Conservation (phyloP, 805 yeast species). For the Deakozyma indianensis region DNA sequence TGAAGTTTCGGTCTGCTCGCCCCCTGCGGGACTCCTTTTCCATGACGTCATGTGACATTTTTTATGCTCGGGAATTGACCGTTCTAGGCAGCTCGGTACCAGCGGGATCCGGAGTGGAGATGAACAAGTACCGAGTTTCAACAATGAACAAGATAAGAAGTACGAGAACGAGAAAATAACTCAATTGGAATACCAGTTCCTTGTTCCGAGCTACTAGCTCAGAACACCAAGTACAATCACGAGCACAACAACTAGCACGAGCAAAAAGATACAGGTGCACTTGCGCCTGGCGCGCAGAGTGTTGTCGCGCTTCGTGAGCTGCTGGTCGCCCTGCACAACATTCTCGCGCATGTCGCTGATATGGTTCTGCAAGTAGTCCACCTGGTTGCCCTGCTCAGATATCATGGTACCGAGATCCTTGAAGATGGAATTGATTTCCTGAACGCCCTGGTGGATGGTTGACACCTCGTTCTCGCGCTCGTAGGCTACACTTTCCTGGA, state of each 20-base stretch:
- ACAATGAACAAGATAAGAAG: too few species aligned
- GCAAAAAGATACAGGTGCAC: conserved; percentile 57
- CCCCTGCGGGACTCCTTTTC: too few species aligned
- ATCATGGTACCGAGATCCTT: conserved; percentile 68
- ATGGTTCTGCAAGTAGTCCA: conserved; percentile 76
- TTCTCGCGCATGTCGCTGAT: conserved; percentile 47
- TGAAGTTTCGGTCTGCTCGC: too few species aligned
- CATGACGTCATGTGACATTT: too few species aligned
- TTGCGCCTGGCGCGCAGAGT: conserved; percentile 56
- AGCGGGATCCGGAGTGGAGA: too few species aligned
- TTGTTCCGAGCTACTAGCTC: too few species aligned
- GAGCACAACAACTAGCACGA: conserved; percentile 39
- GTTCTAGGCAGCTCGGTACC: too few species aligned
- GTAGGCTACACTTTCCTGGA: conserved; percentile 29
- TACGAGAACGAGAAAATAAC: too few species aligned
- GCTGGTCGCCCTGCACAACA: conserved; percentile 55
- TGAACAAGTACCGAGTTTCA: too few species aligned
- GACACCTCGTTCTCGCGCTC: conserved; percentile 64
- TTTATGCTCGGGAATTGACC: too few species aligned
- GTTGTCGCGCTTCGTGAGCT: conserved; percentile 58
- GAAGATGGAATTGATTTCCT: conserved; percentile 75
- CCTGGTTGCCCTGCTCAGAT: conserved; percentile 69
- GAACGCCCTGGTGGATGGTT: conserved; percentile 62
- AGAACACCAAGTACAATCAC: background rate
- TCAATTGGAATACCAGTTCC: too few species aligned